Evolutionary conservation across 208 protist species (phyloP).

Genomic region (Leishmania martiniquensis): DNA sequence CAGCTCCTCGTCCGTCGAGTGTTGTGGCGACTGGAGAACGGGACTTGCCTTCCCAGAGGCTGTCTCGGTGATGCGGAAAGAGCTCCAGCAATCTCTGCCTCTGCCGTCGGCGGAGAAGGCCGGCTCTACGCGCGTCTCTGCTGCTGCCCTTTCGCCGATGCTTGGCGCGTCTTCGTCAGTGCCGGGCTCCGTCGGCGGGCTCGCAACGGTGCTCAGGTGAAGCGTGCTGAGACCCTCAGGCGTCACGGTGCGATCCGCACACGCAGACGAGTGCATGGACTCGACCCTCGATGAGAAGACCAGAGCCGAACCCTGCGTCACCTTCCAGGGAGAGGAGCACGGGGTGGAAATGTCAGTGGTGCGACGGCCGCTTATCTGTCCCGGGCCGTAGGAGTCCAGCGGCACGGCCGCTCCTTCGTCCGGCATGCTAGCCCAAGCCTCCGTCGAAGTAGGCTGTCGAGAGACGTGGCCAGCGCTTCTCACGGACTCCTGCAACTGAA

Average conservation of each 20-base stretch:
- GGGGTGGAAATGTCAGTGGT: not conserved
- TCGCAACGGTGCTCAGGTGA: not conserved
- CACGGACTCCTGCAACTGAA: constrained; percentile 1
- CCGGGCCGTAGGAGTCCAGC: not conserved
- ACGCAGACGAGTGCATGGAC: not conserved
- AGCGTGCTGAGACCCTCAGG: not conserved
- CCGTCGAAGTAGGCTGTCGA: not conserved
- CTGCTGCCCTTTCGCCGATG: not conserved
- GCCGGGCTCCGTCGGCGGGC: not conserved
- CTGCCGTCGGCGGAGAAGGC: not conserved
- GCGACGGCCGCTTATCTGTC: not conserved
- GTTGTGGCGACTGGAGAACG: not conserved
- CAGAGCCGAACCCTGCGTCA: not conserved
- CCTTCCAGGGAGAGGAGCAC: not conserved
- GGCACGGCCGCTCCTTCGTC: not conserved
- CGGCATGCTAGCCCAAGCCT: not conserved
- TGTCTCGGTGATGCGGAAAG: not conserved
- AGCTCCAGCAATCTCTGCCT: not conserved
- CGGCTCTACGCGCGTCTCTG: not conserved
- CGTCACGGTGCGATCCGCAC: not conserved
- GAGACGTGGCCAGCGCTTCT: not conserved
- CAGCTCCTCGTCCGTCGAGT: not conserved
- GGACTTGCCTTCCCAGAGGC: not conserved
- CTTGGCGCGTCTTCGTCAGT: not conserved
- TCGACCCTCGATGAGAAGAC: not conserved